Evolutionary conservation across 2,329 filamentous ascomycete genomes (phyloP), one percentile per base, ranked within the genome.

Genomic region (Fusarium brevicatenulatum): DNA sequence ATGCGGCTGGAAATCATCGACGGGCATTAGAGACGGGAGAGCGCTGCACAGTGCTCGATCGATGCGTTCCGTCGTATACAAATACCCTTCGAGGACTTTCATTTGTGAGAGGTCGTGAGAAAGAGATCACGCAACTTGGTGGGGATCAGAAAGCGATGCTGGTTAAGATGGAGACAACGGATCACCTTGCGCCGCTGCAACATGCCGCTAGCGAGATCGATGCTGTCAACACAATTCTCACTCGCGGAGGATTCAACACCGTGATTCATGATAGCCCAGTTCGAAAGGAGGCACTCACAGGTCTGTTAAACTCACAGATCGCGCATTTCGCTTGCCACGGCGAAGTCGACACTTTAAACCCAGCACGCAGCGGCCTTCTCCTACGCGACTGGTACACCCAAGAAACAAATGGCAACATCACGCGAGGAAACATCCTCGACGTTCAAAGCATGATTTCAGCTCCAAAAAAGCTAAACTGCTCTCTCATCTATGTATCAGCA

Each of bases 401-500:
- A 18, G 19, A 19, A 3, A 4, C 32, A 16, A 49, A 36, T 7
- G 55, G 55, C 30, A 13, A 16, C 0, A 50, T 58, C 15, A 7
- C 19, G 4, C 8, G 42, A 37, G 42, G 55, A 21, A 58, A 58
- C 21, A 15, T 58, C 4, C 55, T 58, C 19, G 55, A 58, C 16
- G 42, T 58, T 6, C 55, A 58, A 19, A 58, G 55, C 32, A 58
- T 49, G 30, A 58, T 58, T 30, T 23, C 55, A 5, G 55, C 55
- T 0, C 55, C 55, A 18, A 58, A 28, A 3, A 25, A 50, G 7
- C 15, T 58, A 6, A 30, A 11, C 15, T 58, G 55, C 28, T 7
- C 42, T 10, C 25, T 58, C 11, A 49, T 58, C 7, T 58, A 58
- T 21, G 44, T 50, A 2, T 58, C 55, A 0, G 42, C 55, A 2